These are phyloP conservation scores for Oxytropis ochrocephala DNA, from an alignment of 306 rosid genomes.

Conservation along the genomic window DNA sequence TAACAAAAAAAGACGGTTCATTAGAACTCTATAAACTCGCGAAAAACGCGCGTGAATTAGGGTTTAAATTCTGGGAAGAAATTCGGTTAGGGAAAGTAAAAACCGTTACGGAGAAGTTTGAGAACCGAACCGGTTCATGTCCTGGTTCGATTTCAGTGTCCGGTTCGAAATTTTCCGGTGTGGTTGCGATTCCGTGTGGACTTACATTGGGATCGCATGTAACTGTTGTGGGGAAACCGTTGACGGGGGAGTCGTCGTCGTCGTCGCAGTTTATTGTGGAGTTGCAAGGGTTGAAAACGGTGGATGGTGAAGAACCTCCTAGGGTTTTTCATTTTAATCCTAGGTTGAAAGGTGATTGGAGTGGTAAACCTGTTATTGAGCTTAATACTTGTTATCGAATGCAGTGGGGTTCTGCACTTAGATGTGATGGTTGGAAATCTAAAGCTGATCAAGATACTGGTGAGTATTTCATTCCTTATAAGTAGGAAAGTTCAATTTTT, in stretches of 20 bases:
- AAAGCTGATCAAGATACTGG: slow-evolving; percentile 81
- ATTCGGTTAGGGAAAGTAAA: slow-evolving; percentile 33
- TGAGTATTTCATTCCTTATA: background rate
- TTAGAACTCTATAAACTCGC: slow-evolving; percentile 60
- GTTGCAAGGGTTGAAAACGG: slow-evolving; percentile 73
- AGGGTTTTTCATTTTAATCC: slow-evolving; percentile 77
- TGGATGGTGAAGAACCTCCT: slow-evolving; percentile 87
- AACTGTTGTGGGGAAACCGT: slow-evolving; percentile 65
- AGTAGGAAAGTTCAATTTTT: too few species aligned
- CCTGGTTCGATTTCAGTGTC: slow-evolving; percentile 47
- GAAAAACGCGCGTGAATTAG: slow-evolving; percentile 51
- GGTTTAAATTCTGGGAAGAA: slow-evolving; percentile 47
- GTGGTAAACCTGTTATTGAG: slow-evolving; percentile 77
- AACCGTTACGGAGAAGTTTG: background rate
- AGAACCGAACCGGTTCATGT: slow-evolving; percentile 50
- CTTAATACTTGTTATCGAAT: slow-evolving; percentile 78
- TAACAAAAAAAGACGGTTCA: slow-evolving; percentile 17
- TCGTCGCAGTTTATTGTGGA: slow-evolving; percentile 68
- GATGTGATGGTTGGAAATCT: slow-evolving; percentile 84
- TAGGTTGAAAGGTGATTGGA: slow-evolving; percentile 87
- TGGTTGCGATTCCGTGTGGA: slow-evolving; percentile 73
- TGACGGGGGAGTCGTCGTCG: slow-evolving; percentile 30
- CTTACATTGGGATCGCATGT: slow-evolving; percentile 72
- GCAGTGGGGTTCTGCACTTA: slow-evolving; percentile 80
- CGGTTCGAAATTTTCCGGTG: slow-evolving; percentile 37